phyloP scores from a whole-genome alignment of 768 basidiomycete species.

The Gloeopeniophorella convolvens region DNA sequence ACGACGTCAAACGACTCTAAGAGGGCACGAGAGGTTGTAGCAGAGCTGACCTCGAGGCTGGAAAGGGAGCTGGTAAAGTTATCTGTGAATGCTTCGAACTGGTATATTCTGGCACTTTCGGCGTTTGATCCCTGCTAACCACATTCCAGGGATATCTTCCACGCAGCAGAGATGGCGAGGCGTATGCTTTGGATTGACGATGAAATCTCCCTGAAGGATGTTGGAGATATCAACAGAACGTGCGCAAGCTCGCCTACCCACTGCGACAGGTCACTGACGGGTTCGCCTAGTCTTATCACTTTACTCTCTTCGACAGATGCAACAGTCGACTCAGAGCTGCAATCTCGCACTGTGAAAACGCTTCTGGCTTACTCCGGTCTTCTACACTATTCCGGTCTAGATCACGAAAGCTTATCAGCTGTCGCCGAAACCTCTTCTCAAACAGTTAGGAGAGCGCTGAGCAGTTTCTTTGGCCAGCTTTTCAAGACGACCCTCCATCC shows the following conservation, averaged over 20 bases:
- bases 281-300: constrained; percentile 64
- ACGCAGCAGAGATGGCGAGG: constrained; percentile 83
- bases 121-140: not conserved
- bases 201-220: constrained; percentile 74
- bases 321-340: constrained; percentile 52
- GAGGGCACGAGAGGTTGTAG: constrained; percentile 69
- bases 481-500: constrained; percentile 61
- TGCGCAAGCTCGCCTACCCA: constrained; percentile 34
- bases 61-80: constrained; percentile 60
- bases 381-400: constrained; percentile 69
- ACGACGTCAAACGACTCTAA: constrained; percentile 38
- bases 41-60: constrained; percentile 70
- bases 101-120: constrained; percentile 43
- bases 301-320: constrained; percentile 67
- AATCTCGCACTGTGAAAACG: constrained; percentile 33
- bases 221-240: constrained; percentile 82
- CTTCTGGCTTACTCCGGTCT: constrained; percentile 86
- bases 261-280: constrained; percentile 6
- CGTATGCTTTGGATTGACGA: constrained; percentile 78
- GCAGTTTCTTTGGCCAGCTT: constrained; percentile 68
- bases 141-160: constrained; percentile 72
- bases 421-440: constrained; percentile 60
- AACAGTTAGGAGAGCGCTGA: constrained; percentile 69
- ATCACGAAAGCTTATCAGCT: constrained; percentile 74
- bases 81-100: constrained; percentile 88